Evolutionary conservation across 2,329 filamentous ascomycete genomes (phyloP).

Genomic region (Ophiostoma himal-ulmi): DNA sequence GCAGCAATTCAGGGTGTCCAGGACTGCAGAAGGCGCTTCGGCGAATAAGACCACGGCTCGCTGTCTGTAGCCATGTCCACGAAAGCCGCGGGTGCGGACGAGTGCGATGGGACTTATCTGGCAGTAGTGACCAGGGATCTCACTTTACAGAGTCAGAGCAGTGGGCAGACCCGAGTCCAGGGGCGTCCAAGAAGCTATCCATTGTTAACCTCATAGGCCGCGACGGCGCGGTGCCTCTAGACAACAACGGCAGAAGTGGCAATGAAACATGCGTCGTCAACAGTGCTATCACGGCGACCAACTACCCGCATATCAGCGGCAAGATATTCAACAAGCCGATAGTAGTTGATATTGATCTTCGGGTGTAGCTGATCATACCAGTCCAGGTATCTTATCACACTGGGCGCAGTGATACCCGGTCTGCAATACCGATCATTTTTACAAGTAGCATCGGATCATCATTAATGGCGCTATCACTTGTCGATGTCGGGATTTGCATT

Average conservation of each 20-base stretch:
- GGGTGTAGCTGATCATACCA: constrained; percentile 35
- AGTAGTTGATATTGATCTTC: constrained; percentile 74
- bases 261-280: constrained; percentile 75
- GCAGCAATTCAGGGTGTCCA: constrained; percentile 52
- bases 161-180: constrained; percentile 56
- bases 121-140: constrained; percentile 37
- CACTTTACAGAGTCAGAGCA: constrained; percentile 29
- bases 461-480: not conserved
- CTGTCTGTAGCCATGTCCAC: constrained; percentile 69
- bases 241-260: constrained; percentile 33
- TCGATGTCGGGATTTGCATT: not conserved
- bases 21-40: constrained; percentile 52
- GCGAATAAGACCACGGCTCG: constrained; percentile 56
- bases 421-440: not conserved
- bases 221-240: constrained; percentile 32
- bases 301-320: constrained; percentile 55
- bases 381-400: not conserved
- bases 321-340: constrained; percentile 71
- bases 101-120: constrained; percentile 26
- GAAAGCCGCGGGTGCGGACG: constrained; percentile 58
- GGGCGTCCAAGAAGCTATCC: constrained; percentile 54
- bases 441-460: not conserved
- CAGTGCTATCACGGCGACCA: constrained; percentile 65
- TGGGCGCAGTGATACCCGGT: no score
- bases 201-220: constrained; percentile 55